These are phyloP conservation scores for Avena insularis DNA, from an alignment of 176 grass and related monocot species.

Conservation along the genomic window DNA sequence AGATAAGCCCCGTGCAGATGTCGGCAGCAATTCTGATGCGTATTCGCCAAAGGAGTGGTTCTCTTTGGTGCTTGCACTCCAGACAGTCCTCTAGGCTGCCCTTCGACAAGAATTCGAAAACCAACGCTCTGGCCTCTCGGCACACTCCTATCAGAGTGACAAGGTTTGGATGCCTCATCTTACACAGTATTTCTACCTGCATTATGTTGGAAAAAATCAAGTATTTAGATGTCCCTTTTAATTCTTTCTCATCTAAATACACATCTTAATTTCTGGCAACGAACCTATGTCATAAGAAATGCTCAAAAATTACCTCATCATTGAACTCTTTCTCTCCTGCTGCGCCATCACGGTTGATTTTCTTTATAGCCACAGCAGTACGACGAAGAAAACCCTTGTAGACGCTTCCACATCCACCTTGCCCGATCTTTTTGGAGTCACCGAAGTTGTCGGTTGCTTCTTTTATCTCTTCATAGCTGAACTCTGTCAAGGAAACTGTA, in stretches of 20 bases:
- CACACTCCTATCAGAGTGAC: conserved; percentile 69
- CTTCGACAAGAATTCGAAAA: conserved; percentile 66
- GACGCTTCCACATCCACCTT: conserved; percentile 68
- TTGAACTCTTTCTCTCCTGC: conserved; percentile 62
- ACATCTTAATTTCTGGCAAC: background rate
- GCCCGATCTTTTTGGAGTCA: conserved; percentile 57
- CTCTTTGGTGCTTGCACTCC: conserved; percentile 15
- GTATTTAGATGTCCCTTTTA: background rate
- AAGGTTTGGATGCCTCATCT: conserved; percentile 73
- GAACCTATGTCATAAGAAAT: background rate
- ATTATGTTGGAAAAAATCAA: conserved; percentile 42
- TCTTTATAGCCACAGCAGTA: conserved; percentile 70
- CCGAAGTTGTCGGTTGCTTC: conserved; percentile 69
- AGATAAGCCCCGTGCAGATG: conserved; percentile 71
- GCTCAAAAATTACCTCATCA: conserved; percentile 60
- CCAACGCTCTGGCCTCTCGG: conserved; percentile 52
- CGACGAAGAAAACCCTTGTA: conserved; percentile 71
- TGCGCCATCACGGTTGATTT: conserved; percentile 51
- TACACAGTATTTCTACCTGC: conserved; percentile 63
- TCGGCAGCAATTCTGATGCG: conserved; percentile 54
- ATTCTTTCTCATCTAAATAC: background rate
- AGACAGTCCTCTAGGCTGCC: conserved; percentile 71
- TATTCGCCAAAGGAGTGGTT: conserved; percentile 55
- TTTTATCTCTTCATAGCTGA: conserved; percentile 57
- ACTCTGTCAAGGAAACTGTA: conserved; percentile 48